A percentile compares a stretch with the other conserved stretches of the same genome.
Evolutionary conservation across 208 protist genomes (phyloP).

Genomic region (Trichomonas tenax): DNA sequence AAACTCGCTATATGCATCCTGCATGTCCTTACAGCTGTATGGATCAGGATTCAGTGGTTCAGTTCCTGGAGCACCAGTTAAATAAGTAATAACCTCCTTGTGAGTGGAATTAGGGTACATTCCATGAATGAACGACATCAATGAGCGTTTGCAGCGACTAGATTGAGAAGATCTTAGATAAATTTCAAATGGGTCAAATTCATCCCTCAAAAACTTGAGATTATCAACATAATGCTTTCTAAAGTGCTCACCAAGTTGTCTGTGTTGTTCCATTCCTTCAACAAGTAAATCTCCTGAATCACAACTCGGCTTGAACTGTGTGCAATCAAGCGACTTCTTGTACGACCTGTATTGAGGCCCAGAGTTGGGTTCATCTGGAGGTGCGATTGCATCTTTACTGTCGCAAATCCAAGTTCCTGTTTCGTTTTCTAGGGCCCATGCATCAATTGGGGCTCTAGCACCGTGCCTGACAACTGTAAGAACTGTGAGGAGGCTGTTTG

Average conservation of each 20-base stretch:
- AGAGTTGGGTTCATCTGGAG: not conserved
- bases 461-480: not conserved
- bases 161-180: not conserved
- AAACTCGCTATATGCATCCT: not conserved
- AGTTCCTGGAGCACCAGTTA: not conserved
- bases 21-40: not conserved
- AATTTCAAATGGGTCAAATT: not conserved
- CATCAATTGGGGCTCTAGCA: not conserved
- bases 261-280: not conserved
- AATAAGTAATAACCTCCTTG: not conserved
- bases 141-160: not conserved
- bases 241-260: not conserved
- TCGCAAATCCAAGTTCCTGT: conserved; percentile 1
- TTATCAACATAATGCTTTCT: not conserved
- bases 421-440: not conserved
- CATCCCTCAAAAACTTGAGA: not conserved
- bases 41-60: not conserved
- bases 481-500: not conserved
- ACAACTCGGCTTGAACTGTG: not conserved
- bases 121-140: not conserved
- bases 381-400: not conserved
- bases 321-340: not conserved
- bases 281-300: not conserved
- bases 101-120: not conserved
- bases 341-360: not conserved